Base-by-base conservation (phyloP, 2,329 filamentous ascomycete species). In the Nigrograna mackinnonii region DNA sequence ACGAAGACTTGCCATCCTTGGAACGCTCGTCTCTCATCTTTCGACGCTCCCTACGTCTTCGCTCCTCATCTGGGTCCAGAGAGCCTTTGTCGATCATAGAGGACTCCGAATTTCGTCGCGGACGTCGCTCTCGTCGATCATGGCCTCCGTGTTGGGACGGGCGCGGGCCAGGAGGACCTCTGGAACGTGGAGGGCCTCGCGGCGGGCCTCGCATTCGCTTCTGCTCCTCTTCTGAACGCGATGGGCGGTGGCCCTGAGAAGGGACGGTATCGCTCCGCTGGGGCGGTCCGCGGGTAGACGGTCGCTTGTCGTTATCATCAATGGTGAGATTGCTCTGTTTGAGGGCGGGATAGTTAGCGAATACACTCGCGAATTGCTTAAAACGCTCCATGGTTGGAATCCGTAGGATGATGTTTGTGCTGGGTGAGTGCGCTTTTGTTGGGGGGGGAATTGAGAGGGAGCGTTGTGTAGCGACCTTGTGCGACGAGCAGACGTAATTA, bases 71-170 rank as follows among this genome's bases (percentile, higher is more conserved):
- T 78, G 76, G 56, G 82, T 79, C 85, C 79, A 32, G 80, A 43
- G 84, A 69, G 4, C 79, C 77, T 61, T 79, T 83, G 56, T 83
- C 84, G 58, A 85, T 72, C 34, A 89, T 73, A 1, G 89, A 92
- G 0, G 87, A 89, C 44, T 92, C 89, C 3, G 89, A 92, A 66
- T 91, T 91, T 55, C 89, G 82, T 55, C 87, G 82, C 14, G 79
- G 77, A 16, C 84, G 79, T 43, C 77, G 71, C 35, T 69, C 66
- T 28, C 67, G 64, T 41, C 73, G 70, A 43, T 62, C 71, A 6
- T 62, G 64, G 46, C 64, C 67, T 47, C 48, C 53, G 16, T 48
- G 61, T 49, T 46, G 66, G 14, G 49, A 55, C 53, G 55, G 70
- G 54, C 60, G 65, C 36, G 67, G 61, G 45, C 70, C 62, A 37